phyloP scores from a whole-genome alignment of 2,329 filamentous ascomycete genomes.

The Ceratocystis diversiconidia region DNA sequence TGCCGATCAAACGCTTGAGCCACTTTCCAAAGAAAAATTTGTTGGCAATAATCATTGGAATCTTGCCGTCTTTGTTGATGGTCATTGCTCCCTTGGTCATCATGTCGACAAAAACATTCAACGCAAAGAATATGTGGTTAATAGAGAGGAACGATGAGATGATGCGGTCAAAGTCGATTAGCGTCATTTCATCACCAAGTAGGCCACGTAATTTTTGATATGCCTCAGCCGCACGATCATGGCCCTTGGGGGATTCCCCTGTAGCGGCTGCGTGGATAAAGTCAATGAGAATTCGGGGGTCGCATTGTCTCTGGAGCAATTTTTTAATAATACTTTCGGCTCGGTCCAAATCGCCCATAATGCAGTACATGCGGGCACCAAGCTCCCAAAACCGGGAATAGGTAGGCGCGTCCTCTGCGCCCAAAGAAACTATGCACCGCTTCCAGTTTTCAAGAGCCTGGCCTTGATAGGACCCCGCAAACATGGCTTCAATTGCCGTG shows the following conservation, averaged over 20 bases:
- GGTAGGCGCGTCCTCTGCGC: constrained; percentile 29
- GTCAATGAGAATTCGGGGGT: constrained; percentile 46
- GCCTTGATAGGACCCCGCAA: constrained; percentile 44
- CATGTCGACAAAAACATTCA: constrained; percentile 78
- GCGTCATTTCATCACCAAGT: constrained; percentile 46
- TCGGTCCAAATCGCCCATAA: constrained; percentile 41
- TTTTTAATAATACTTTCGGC: constrained; percentile 42
- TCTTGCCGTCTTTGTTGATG: constrained; percentile 27
- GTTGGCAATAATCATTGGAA: constrained; percentile 45
- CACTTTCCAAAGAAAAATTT: constrained; percentile 78
- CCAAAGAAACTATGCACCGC: constrained; percentile 39
- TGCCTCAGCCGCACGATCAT: constrained; percentile 48
- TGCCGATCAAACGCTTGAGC: constrained; percentile 69
- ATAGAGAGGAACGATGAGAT: constrained; percentile 56
- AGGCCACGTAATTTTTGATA: constrained; percentile 51
- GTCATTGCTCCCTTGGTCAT: constrained; percentile 50
- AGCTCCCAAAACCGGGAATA: constrained; percentile 47
- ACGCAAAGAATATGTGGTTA: constrained; percentile 49
- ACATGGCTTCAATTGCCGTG: constrained; percentile 53
- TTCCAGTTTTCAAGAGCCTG: constrained; percentile 52
- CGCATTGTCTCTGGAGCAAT: constrained; percentile 35
- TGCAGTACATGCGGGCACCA: constrained; percentile 50
- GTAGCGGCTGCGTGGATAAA: constrained; percentile 49
- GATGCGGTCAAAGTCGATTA: constrained; percentile 64
- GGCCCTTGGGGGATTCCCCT: constrained; percentile 26